Evolutionary conservation across 2,329 filamentous ascomycete species (phyloP), one percentile per base, ranked within the genome.

Genomic region (Aspergillus pseudotamarii): DNA sequence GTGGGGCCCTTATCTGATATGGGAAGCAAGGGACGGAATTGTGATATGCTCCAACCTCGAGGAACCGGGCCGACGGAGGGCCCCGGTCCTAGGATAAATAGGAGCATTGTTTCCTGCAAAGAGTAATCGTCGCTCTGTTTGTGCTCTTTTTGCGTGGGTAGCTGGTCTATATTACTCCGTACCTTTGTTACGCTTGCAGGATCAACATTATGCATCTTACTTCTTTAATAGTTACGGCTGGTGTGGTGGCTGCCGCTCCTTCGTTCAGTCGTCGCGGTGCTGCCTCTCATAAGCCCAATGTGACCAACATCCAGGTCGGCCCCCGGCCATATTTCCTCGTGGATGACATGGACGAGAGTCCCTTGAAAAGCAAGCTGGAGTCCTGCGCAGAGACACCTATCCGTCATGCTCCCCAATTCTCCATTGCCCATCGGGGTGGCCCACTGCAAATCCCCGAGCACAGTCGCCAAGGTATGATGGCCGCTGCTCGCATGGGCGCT

Each of bases 231-330:
- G 23, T 62, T 36, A 43, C 63, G 11, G 64, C 61, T 4, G 59
- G 66, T 34, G 28, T 65, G 38, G 63, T 60, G 28, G 61, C 57
- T 38, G 66, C 66, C 14, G 61, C 64, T 10, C 64, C 66, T 4
- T 61, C 64, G 21, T 57, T 51, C 56, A 60, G 51, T n/a, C 50
- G 48, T 21, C 56, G 46, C 46, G 53, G 60, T 36, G 55, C 30
- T 32, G 50, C 34, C 14, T 38, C 51, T 19, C 36, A 38, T 21
- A 46, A 57, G 23, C 26, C 56, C 11, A 23, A 50, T 36, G 50
- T 67, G 34, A 67, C 62, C 58, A 68, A 69, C 58, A 69, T 69
- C 59, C 67, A 69, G 50, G 67, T 69, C 36, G 67, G 67, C 5
- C 65, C 65, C 16, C 64, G 67, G 16, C 67, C 67, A n/a, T 69